Percentiles rank a stretch among this genome's conserved stretches.
Evolutionary conservation across 129 eudicot species (phyloP).

Genomic region (Saussurea involucrata): DNA sequence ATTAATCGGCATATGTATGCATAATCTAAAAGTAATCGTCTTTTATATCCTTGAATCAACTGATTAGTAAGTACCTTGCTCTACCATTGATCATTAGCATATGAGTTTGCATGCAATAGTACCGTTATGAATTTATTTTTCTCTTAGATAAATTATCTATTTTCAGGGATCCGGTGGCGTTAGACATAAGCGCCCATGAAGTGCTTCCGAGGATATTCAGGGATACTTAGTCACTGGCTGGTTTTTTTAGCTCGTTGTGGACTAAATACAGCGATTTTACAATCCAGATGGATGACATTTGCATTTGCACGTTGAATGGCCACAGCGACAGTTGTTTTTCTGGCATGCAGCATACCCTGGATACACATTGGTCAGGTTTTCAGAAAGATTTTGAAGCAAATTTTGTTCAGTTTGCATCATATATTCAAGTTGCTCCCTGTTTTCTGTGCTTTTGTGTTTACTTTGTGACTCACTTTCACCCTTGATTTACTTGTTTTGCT

Average conservation of each 20-base stretch:
- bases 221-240: constrained; percentile 29
- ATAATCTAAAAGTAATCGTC: not conserved
- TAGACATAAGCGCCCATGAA: constrained; percentile 80
- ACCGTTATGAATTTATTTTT: not conserved
- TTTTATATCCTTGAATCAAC: not conserved
- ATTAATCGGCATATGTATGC: not conserved
- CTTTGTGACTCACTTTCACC: not conserved
- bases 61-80: not conserved
- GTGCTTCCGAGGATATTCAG: constrained; percentile 75
- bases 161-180: constrained; percentile 82
- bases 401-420: not conserved
- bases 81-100: not conserved
- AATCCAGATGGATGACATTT: constrained; percentile 13
- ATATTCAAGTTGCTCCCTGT: not conserved
- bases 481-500: not conserved
- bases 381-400: not conserved
- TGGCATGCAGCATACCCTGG: not conserved
- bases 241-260: not conserved
- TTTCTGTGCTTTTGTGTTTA: not conserved
- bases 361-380: not conserved
- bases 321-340: not conserved
- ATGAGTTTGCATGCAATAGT: not conserved
- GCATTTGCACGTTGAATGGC: not conserved
- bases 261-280: not conserved
- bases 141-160: not conserved